Evolutionary conservation across 1,139 yeast genomes (phyloP), one percentile per base, ranked within the genome.

Genomic region (Dujonia santamariae): DNA sequence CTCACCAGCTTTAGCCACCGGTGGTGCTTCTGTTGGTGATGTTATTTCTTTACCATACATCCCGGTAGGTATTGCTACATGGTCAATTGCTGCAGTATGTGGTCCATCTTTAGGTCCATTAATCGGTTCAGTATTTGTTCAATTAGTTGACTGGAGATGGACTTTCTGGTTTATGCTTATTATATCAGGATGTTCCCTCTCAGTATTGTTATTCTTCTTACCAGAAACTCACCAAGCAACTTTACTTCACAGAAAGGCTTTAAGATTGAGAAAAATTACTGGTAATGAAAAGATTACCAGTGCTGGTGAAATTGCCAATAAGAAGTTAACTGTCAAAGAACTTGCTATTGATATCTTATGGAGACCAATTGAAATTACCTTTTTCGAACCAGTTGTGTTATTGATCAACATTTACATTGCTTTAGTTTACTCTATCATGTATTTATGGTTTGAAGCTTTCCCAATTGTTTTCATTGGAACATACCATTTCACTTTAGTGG

Each of bases 391-490:
- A 27, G 65, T 70, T 33, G 67, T 69, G 38, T 37, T 79, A 51
- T 45, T 67, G 53, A 59, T 71, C 46, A 58, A 78, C 45, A 21
- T 72, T 15, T 78, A 79, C 51, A 58, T 73, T 44, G 70, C 81
- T 2, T 54, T 79, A 47, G 63, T 72, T 14, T 79, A 78, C 53
- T 69, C 80, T 19, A 54, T 75, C 22, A 51, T 74, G 50, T 79
- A 78, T 48, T 57, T 78, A 32, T 78, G 74, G 66, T 75, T 79
- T 45, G 85, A 79, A 51, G 80, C 78, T 1, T 72, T 75, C 52
- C 85, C 85, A 7, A 63, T 78, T 34, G 77, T 75, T 1, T 78
- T 71, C 43, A 37, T 45, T 7, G 72, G 61, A 4, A 49, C 62
- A 22, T 62, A 72, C 43, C 50, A 62, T 32, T 78, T 79, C 52